Conservation (phyloP, 2,329 filamentous ascomycete species). For the Arthrobotrys musiformis region DNA sequence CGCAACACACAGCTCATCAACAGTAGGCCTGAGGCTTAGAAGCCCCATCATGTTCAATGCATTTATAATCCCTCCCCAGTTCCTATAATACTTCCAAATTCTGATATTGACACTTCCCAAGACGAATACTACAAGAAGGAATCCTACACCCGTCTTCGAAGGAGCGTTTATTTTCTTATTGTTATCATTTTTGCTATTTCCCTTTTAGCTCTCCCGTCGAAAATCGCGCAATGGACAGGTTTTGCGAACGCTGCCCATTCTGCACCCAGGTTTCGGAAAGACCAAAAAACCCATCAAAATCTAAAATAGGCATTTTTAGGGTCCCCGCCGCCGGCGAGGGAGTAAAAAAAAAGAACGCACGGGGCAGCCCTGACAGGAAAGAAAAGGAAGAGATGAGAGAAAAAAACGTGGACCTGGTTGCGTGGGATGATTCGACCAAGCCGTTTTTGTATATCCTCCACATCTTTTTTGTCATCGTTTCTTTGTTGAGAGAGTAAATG, state of each 20-base stretch:
- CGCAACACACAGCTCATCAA: neutral
- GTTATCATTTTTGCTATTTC: neutral
- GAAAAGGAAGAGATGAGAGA: too few species aligned
- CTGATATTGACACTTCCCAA: neutral
- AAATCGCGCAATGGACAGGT: slow-evolving; percentile 47
- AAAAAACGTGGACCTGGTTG: slow-evolving; percentile 47
- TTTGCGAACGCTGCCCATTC: slow-evolving; percentile 44
- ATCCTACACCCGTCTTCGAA: neutral
- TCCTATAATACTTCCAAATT: neutral
- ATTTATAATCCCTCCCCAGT: neutral
- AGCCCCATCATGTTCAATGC: neutral
- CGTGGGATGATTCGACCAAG: slow-evolving; percentile 51
- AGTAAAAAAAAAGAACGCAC: slow-evolving; percentile 23
- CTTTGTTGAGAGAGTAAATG: slow-evolving; percentile 16
- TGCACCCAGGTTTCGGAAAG: slow-evolving; percentile 55
- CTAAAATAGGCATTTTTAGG: neutral
- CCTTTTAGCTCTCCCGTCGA: slow-evolving; percentile 19
- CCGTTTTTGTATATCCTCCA: slow-evolving; percentile 6
- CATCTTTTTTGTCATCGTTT: slow-evolving; percentile 9
- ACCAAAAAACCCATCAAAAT: slow-evolving; percentile 21
- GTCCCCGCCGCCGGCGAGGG: slow-evolving; percentile 1
- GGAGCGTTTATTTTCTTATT: neutral
- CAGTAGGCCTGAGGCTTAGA: neutral
- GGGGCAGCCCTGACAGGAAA: slow-evolving; percentile 1
- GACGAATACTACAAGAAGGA: neutral